phyloP scores from a whole-genome alignment of 2,329 filamentous ascomycete species.

The Exophiala sp. region DNA sequence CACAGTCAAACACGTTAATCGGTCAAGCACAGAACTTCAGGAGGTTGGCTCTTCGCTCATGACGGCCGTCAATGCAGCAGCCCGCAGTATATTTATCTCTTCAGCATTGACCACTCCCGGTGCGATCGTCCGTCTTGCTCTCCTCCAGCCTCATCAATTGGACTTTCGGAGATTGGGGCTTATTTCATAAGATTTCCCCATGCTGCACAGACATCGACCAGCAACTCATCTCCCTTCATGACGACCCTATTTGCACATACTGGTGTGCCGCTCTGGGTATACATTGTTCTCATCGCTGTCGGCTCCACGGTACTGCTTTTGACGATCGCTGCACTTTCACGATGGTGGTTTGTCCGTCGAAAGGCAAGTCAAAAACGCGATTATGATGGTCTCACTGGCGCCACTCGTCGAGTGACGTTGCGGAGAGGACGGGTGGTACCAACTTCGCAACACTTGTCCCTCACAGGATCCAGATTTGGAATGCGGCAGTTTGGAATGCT shows the following conservation, averaged over 20 bases:
- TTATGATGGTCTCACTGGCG: slow-evolving; percentile 19
- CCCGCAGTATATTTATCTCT: slow-evolving; percentile 2
- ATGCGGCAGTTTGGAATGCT: slow-evolving; percentile 25
- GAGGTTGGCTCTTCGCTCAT: not conserved
- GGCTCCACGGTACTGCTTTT: slow-evolving; percentile 22
- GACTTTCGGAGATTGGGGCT: too few species aligned
- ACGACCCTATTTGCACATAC: slow-evolving; percentile 25
- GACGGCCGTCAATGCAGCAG: slow-evolving; percentile 6
- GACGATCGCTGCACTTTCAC: slow-evolving; percentile 11
- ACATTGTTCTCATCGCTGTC: slow-evolving; percentile 26
- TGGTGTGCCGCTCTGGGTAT: slow-evolving; percentile 26
- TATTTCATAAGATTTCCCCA: not conserved
- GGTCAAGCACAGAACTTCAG: not conserved
- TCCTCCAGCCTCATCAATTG: not conserved
- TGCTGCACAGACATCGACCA: slow-evolving; percentile 6
- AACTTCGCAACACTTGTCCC: slow-evolving; percentile 27
- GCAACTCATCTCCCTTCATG: slow-evolving; percentile 22
- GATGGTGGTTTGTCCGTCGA: slow-evolving; percentile 20
- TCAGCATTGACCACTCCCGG: slow-evolving; percentile 8
- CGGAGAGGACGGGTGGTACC: slow-evolving; percentile 27
- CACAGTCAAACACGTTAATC: not conserved
- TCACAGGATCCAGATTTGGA: slow-evolving; percentile 30
- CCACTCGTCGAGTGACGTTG: slow-evolving; percentile 27
- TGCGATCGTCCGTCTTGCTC: not conserved
- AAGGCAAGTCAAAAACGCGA: slow-evolving; percentile 8